Conservation (phyloP, 2,329 filamentous ascomycete genomes). For the Lasiodiplodia theobromae region DNA sequence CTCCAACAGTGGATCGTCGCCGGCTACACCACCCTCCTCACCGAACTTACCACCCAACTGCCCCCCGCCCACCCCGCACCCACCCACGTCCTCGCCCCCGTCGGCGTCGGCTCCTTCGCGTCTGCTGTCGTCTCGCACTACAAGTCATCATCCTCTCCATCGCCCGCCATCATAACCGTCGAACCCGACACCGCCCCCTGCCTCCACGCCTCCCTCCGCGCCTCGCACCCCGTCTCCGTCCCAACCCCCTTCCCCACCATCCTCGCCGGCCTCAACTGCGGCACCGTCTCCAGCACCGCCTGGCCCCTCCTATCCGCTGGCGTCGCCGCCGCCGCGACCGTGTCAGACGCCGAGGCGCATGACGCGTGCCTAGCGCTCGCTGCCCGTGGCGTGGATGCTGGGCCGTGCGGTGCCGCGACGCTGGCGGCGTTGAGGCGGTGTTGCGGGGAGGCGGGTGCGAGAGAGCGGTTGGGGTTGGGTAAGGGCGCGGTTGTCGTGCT, state of each 20-base stretch:
- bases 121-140: conserved; percentile 70
- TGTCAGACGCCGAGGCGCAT: conserved; percentile 68
- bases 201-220: conserved; percentile 56
- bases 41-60: conserved; percentile 64
- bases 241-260: conserved; percentile 68
- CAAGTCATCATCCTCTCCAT: conserved; percentile 49
- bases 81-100: conserved; percentile 64
- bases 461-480: conserved; percentile 38
- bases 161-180: conserved; percentile 62
- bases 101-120: conserved; percentile 73
- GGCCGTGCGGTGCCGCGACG: conserved; percentile 66
- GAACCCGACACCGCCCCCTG: conserved; percentile 66
- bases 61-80: conserved; percentile 37
- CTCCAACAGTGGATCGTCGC: conserved; percentile 69
- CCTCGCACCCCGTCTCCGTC: conserved; percentile 57
- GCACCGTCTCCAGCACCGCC: conserved; percentile 67
- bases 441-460: conserved; percentile 25
- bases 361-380: conserved; percentile 60
- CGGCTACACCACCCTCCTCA: conserved; percentile 73
- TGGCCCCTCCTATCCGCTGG: conserved; percentile 65
- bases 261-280: conserved; percentile 74
- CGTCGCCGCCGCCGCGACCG: conserved; percentile 63
- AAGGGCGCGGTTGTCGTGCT: conserved; percentile 63
- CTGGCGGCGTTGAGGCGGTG: conserved; percentile 58
- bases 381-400: conserved; percentile 53